These are phyloP conservation scores for Teunomyces pallodes DNA, from an alignment of 805 yeast species.

Conservation along the genomic window DNA sequence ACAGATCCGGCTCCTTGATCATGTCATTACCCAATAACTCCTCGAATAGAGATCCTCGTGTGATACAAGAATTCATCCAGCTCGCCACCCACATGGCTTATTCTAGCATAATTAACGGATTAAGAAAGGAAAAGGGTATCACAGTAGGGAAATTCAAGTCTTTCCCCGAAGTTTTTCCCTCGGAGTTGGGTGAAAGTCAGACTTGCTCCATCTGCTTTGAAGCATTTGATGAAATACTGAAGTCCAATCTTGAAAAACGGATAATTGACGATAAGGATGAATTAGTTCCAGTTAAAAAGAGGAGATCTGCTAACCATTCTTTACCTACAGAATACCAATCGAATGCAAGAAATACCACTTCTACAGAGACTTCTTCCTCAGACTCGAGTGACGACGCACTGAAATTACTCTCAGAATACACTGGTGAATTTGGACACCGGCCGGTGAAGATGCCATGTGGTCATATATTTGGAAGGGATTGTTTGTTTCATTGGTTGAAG, in stretches of 20 bases:
- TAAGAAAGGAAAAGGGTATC: slow-evolving; percentile 51
- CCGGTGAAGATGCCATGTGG: slow-evolving; percentile 80
- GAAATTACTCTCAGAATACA: slow-evolving; percentile 18
- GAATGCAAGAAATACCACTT: neutral
- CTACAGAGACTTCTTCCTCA: neutral
- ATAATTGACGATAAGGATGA: slow-evolving; percentile 3
- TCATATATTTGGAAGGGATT: slow-evolving; percentile 83
- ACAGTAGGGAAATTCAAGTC: slow-evolving; percentile 48
- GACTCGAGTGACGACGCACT: neutral
- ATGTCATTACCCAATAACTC: slow-evolving; percentile 68
- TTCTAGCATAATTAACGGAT: slow-evolving; percentile 54
- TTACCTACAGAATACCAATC: neutral
- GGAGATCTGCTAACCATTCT: neutral
- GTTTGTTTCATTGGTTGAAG: slow-evolving; percentile 81
- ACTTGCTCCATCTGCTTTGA: slow-evolving; percentile 56
- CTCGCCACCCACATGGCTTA: slow-evolving; percentile 71
- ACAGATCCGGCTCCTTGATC: slow-evolving; percentile 56
- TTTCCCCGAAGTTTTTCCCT: slow-evolving; percentile 37
- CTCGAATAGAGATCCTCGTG: slow-evolving; percentile 55
- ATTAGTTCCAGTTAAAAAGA: slow-evolving; percentile 4
- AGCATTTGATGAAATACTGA: slow-evolving; percentile 11
- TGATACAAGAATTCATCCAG: slow-evolving; percentile 57
- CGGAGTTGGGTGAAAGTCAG: slow-evolving; percentile 27
- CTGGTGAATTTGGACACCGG: slow-evolving; percentile 43
- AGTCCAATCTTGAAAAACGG: neutral